phyloP scores from a whole-genome alignment of 2,329 filamentous ascomycete species.

The Pyricularia sp. region DNA sequence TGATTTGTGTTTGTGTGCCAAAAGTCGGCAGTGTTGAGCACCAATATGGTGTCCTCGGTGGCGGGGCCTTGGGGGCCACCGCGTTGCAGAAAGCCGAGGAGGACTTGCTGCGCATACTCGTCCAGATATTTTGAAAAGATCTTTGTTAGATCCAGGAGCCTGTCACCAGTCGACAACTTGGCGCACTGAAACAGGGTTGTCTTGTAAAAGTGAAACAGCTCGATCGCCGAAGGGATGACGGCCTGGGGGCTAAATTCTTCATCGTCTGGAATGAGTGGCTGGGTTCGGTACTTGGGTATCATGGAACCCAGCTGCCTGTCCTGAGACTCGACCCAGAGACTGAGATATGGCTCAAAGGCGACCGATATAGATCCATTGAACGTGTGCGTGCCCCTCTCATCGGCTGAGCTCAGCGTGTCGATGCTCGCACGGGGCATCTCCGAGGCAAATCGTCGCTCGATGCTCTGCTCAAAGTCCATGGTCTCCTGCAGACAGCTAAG shows the following conservation, averaged over 20 bases:
- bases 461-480: slow-evolving; percentile 85
- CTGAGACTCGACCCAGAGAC: slow-evolving; percentile 92
- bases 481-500: slow-evolving; percentile 88
- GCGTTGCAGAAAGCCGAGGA: slow-evolving; percentile 55
- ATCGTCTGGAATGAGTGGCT: slow-evolving; percentile 66
- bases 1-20: slow-evolving; percentile 85
- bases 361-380: slow-evolving; percentile 90
- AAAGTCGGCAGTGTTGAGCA: slow-evolving; percentile 94
- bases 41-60: slow-evolving; percentile 67
- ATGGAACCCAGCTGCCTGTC: slow-evolving; percentile 74
- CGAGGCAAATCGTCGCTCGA: slow-evolving; percentile 67
- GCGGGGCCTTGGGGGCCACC: slow-evolving; percentile 19
- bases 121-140: slow-evolving; percentile 89
- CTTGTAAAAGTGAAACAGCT: slow-evolving; percentile 95
- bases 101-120: slow-evolving; percentile 85
- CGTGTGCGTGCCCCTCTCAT: slow-evolving; percentile 40
- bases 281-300: slow-evolving; percentile 76
- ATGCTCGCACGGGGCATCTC: slow-evolving; percentile 57
- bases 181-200: slow-evolving; percentile 87
- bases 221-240: slow-evolving; percentile 86
- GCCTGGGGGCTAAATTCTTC: slow-evolving; percentile 87
- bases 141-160: slow-evolving; percentile 70
- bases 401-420: slow-evolving; percentile 69
- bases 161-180: slow-evolving; percentile 83
- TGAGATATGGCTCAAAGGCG: slow-evolving; percentile 89